Evolutionary conservation across 129 eudicot genomes (phyloP).

Genomic region (Escallonia herrerae): DNA sequence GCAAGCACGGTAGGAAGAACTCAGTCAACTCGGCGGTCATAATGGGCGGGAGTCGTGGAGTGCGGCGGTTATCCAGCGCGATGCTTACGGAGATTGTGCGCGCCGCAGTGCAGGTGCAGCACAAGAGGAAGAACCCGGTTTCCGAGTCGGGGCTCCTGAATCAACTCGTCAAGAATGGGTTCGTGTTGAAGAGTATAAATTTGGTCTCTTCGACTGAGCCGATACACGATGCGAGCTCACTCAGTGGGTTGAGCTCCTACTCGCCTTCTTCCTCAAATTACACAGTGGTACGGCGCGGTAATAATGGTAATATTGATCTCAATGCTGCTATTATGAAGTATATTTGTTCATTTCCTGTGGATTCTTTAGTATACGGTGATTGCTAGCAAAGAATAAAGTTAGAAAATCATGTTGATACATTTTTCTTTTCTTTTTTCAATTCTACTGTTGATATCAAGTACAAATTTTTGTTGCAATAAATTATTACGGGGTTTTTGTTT

Average conservation of each 20-base stretch:
- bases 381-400: constrained; percentile 27
- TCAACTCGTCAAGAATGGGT: constrained; percentile 60
- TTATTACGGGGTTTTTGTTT: too few relatives aligned
- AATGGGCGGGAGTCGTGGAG: constrained; percentile 69
- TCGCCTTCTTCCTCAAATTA: constrained; percentile 20
- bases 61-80: constrained; percentile 58
- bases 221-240: constrained; percentile 55
- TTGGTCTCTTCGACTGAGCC: constrained; percentile 44
- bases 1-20: constrained; percentile 33
- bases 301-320: constrained; percentile 55
- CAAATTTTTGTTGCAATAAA: too few relatives aligned
- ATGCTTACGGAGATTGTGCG: constrained; percentile 69
- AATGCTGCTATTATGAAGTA: constrained; percentile 40
- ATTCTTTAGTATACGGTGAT: constrained; percentile 61
- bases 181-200: constrained; percentile 41
- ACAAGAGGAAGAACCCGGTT: constrained; percentile 49
- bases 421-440: background rate
- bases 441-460: too few relatives aligned
- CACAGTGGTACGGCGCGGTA: constrained; percentile 50
- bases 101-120: constrained; percentile 41
- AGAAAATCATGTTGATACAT: background rate
- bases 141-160: constrained; percentile 60
- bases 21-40: constrained; percentile 42
- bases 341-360: constrained; percentile 54
- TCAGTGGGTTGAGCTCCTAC: constrained; percentile 18